Conservation (phyloP, 2,329 filamentous ascomycete genomes). For the Plenodomus lindquistii region DNA sequence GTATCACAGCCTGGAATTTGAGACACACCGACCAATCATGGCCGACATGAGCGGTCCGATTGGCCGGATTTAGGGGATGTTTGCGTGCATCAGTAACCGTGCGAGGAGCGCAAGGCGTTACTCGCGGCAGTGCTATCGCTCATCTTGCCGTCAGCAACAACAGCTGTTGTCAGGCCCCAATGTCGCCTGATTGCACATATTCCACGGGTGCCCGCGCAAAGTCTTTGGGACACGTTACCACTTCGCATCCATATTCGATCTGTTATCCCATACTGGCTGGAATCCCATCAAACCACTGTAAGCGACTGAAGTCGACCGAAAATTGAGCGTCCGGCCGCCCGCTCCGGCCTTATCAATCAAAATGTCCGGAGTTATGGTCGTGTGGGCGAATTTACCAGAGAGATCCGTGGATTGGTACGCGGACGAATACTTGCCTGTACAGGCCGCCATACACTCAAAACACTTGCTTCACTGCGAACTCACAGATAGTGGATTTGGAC, state of each 20-base stretch:
- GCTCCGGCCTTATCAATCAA: neutral
- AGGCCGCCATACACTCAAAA: conserved; percentile 3
- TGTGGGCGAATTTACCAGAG: conserved; percentile 22
- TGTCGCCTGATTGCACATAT: neutral
- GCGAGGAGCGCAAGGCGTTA: neutral
- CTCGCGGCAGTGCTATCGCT: neutral
- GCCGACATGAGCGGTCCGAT: neutral
- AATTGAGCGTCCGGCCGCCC: neutral
- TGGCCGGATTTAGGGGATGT: neutral
- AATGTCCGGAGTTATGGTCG: conserved; percentile 23
- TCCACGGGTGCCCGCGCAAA: neutral
- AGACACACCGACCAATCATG: neutral
- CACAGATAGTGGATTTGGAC: conserved; percentile 17
- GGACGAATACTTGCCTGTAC: conserved; percentile 14
- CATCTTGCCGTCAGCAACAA: neutral
- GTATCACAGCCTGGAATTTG: neutral
- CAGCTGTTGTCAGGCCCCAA: neutral
- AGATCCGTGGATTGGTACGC: conserved; percentile 18
- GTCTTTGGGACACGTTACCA: neutral
- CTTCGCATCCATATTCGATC: neutral
- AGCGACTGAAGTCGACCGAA: neutral
- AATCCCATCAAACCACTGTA: neutral
- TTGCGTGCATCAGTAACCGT: neutral
- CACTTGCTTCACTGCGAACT: conserved; percentile 18
- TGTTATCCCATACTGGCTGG: neutral